Evolutionary conservation across 768 basidiomycete genomes (phyloP), one percentile per base, ranked within the genome.

Genomic region (Peribolospora baueri): DNA sequence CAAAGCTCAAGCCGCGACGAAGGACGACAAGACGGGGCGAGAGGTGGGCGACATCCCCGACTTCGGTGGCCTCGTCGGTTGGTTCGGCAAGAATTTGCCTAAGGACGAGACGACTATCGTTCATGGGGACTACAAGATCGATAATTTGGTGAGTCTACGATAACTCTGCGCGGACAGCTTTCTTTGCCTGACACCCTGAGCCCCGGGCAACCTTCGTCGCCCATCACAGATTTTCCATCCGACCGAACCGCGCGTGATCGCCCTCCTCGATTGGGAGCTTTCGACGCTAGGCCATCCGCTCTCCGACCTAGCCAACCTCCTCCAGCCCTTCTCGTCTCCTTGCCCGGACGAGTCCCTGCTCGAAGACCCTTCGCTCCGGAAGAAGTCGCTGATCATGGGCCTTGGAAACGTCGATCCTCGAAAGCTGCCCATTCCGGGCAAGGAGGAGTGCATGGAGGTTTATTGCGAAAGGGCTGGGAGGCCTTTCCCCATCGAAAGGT

Each of bases 41-140:
- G 57, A 57, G 43, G 65, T 70, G 3, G 87, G 85, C 9, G 70
- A 76, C 43, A 83, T 97, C 59, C 86, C 86, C 4, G 73, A 69
- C 54, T 82, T 81, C 65, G 70, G 76, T 49, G 77, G 81, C 59
- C 67, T 93, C 61, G 68, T 84, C 53, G 66, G 67, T 10, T 93
- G 84, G 84, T 93, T 87, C 67, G 68, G 71, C 57, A 66, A 68
- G 39, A 75, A 84, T 63, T 68, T 84, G 38, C 88, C 85, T 0
- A 57, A 55, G 2, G 76, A 84, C 62, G 54, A 78, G 84, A 48
- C 56, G 62, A 25, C 63, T n/a, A 79, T 98, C 59, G 87, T 97
- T 5, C 91, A 97, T 65, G 91, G 91, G 38, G 91, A 98, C 67
- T 97, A 84, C 66, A 98, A 98, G 67, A 72, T 91, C n/a, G 91